phyloP scores from a whole-genome alignment of 176 grass and related monocot genomes.

The Raddia distichophylla region DNA sequence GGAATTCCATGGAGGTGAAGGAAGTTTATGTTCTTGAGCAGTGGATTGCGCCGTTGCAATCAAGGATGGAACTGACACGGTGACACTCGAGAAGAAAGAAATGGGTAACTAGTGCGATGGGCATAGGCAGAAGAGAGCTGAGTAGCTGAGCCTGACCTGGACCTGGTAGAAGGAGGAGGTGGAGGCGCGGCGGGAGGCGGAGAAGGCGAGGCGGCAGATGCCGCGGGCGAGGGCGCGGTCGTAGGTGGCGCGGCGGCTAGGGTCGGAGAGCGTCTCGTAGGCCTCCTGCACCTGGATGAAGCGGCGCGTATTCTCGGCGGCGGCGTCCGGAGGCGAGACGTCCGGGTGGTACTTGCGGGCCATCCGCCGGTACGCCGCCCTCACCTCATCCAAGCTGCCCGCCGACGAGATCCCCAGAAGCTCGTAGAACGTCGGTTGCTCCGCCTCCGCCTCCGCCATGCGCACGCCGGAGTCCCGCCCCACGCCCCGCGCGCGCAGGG shows the following conservation, averaged over 20 bases:
- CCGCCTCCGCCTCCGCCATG: background rate
- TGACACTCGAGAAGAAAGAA: too few relatives aligned
- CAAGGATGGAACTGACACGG: too few relatives aligned
- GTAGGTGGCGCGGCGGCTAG: slow-evolving; percentile 61
- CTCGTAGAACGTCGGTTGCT: slow-evolving; percentile 69
- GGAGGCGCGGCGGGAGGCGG: slow-evolving; percentile 40
- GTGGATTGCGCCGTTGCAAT: background rate
- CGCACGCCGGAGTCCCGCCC: slow-evolving; percentile 32
- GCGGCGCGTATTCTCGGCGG: slow-evolving; percentile 63
- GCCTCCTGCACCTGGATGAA: slow-evolving; percentile 93
- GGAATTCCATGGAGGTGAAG: background rate
- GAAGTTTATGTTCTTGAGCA: background rate
- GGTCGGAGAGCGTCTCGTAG: slow-evolving; percentile 92
- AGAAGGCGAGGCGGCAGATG: slow-evolving; percentile 51
- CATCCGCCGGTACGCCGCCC: slow-evolving; percentile 73
- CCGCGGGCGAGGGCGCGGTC: slow-evolving; percentile 62
- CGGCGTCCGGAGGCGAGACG: slow-evolving; percentile 67
- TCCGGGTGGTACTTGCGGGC: slow-evolving; percentile 90
- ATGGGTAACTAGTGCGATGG: too few relatives aligned
- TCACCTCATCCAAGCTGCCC: slow-evolving; percentile 67
- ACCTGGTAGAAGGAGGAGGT: slow-evolving; percentile 44
- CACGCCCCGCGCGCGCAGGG: slow-evolving; percentile 21
- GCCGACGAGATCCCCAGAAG: slow-evolving; percentile 64
- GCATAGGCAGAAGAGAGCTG: too few relatives aligned
- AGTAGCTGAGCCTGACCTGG: too few relatives aligned